A percentile compares a stretch with the other conserved stretches of the same genome.
Evolutionary conservation across 2,329 filamentous ascomycete genomes (phyloP).

Genomic region (Xylariales sp.): DNA sequence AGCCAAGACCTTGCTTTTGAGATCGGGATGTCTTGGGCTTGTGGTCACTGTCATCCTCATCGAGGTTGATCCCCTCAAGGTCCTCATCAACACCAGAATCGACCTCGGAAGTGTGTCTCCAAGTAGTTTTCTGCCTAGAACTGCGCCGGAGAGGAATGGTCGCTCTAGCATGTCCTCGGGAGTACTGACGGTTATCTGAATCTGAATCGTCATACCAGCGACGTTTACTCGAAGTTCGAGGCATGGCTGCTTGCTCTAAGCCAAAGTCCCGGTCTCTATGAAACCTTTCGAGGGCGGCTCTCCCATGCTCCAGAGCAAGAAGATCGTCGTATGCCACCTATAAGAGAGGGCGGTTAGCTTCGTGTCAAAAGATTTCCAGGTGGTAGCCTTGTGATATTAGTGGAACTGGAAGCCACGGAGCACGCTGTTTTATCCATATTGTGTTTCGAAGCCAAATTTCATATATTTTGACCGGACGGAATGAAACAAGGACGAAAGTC

Average conservation of each 20-base stretch:
- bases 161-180: background rate
- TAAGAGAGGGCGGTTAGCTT: background rate
- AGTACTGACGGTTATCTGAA: background rate
- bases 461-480: no score
- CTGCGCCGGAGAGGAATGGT: constrained; percentile 8
- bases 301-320: constrained; percentile 19
- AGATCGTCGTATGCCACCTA: constrained; percentile 27
- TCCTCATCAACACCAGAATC: constrained; percentile 4
- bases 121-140: constrained; percentile 8
- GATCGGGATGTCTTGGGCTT: background rate
- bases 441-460: no score
- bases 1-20: background rate
- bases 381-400: no score
- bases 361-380: no score
- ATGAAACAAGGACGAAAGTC: no score
- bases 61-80: background rate
- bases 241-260: constrained; percentile 5
- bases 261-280: constrained; percentile 12
- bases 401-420: background rate
- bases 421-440: no score
- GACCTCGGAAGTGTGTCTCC: constrained; percentile 6
- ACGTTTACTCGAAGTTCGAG: constrained; percentile 6
- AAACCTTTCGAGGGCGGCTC: constrained; percentile 17
- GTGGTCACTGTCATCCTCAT: constrained; percentile 7
- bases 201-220: background rate